Evolutionary conservation across 371 early-diverging fungal genomes (phyloP), one percentile per base, ranked within the genome.

Genomic region (Rhizopus sp.): DNA sequence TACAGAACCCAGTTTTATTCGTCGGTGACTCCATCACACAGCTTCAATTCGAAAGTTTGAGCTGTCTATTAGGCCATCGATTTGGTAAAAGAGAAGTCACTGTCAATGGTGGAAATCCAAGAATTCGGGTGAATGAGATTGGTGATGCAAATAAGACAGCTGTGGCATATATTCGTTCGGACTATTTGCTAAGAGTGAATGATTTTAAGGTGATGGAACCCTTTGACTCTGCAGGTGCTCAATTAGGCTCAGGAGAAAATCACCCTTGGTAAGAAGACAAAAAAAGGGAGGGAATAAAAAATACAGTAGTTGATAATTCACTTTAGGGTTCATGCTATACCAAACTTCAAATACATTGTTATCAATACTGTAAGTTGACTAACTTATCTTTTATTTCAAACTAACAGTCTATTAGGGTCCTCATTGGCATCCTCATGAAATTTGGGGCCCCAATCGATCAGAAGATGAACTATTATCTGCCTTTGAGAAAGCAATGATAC

Each of bases 21-120:
- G 69, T 78, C 1, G 79, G 79, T 7, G 79, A 78, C 42, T 75
- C 76, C 2, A 78, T 78, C 45, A 75, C 73, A 40, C 76, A 78
- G 42, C 51, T 78, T 16, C 73, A 73, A 51, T 78, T 55, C n/a
- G 79, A 78, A 38, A 78, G 76, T 38, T 35, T 78, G 48, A 58
- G 60, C 6, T 78, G 79, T 39, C 40, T 75, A 32, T 40, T 75
- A 16, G 79, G 79, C 1, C 35, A 70, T 9, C 40, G 66, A 17
- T 38, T 71, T 9, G 38, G 39, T 1, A 56, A 57, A 47, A 53
- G 62, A 57, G 66, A 55, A 32, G 53, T 46, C 7, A 41, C 16
- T 12, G 17, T 70, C 7, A 69, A 73, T 38, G 77, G 72, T 5
- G 77, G 77, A 10, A 59, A 73, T 34, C 35, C 29, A 6, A 65